phyloP scores from a whole-genome alignment of 1,284 basidiomycete species.

The Exobasidium cylindrosporum region DNA sequence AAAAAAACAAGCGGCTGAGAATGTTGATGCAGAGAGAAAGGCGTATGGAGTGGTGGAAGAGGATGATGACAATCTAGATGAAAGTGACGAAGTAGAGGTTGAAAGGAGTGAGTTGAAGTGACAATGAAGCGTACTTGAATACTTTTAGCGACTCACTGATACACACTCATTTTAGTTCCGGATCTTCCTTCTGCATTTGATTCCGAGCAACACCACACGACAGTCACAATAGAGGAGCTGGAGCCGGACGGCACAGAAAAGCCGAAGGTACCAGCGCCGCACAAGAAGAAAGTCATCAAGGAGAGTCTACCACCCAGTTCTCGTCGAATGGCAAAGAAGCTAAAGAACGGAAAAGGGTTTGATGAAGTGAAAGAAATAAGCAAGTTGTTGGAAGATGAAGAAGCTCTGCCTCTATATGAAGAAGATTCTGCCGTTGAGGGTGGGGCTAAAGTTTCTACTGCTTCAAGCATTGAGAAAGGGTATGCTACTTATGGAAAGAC shows the following conservation, averaged over 20 bases:
- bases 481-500: constrained; percentile 2
- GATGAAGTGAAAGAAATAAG: not conserved
- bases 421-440: not conserved
- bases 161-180: too few species aligned
- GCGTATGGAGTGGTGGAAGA: constrained; percentile 40
- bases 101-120: constrained; percentile 20
- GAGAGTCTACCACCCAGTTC: constrained; percentile 5
- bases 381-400: constrained; percentile 1
- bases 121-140: too few species aligned
- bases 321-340: constrained; percentile 5
- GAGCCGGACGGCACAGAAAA: constrained; percentile 12
- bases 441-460: not conserved
- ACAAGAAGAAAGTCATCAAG: not conserved
- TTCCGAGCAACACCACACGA: constrained; percentile 31
- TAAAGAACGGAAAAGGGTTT: not conserved
- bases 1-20: constrained; percentile 43
- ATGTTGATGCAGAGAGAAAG: constrained; percentile 38
- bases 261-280: not conserved
- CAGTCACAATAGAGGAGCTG: constrained; percentile 30
- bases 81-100: constrained; percentile 18
- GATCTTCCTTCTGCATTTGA: constrained; percentile 23
- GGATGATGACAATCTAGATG: constrained; percentile 15
- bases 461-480: not conserved
- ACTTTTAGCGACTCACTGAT: too few species aligned
- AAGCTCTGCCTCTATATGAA: not conserved